These are phyloP conservation scores for Ascochyta clinopodiicola DNA, from an alignment of 2,329 filamentous ascomycete species.

Conservation along the genomic window DNA sequence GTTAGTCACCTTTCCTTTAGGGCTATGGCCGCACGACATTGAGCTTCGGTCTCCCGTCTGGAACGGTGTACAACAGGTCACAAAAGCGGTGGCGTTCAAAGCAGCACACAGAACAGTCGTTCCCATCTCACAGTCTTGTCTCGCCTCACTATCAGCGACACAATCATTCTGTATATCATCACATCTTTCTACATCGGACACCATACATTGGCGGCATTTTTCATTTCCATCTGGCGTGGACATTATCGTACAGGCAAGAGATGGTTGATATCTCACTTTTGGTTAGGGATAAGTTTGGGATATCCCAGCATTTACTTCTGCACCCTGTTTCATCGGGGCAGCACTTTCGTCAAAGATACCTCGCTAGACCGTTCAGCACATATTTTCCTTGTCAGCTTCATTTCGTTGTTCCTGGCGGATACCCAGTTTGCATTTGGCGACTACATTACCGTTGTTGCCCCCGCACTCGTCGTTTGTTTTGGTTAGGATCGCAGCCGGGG, in stretches of 20 bases:
- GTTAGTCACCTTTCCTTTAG: slow-evolving; percentile 28
- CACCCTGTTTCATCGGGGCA: slow-evolving; percentile 26
- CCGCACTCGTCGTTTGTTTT: slow-evolving; percentile 25
- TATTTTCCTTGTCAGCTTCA: slow-evolving; percentile 32
- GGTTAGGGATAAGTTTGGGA: slow-evolving; percentile 9
- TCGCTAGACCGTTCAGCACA: slow-evolving; percentile 36
- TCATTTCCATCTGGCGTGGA: slow-evolving; percentile 24
- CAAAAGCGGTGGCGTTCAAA: slow-evolving; percentile 16
- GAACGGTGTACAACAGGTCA: slow-evolving; percentile 38
- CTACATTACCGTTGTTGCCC: slow-evolving; percentile 21
- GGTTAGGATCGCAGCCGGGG: slow-evolving; percentile 19
- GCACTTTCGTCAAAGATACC: slow-evolving; percentile 38
- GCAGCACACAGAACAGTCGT: slow-evolving; percentile 33
- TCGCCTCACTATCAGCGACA: slow-evolving; percentile 29
- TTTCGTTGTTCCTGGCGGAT: slow-evolving; percentile 40
- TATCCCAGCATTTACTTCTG: slow-evolving; percentile 22
- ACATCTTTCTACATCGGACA: slow-evolving; percentile 25
- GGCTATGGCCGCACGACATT: slow-evolving; percentile 44
- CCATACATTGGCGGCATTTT: slow-evolving; percentile 36
- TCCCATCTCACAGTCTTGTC: slow-evolving; percentile 28
- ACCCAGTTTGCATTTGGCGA: slow-evolving; percentile 47
- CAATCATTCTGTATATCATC: slow-evolving; percentile 33
- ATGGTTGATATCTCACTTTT: slow-evolving; percentile 20
- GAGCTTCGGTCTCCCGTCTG: slow-evolving; percentile 44
- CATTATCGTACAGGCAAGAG: slow-evolving; percentile 25